Evolutionary conservation across 2,329 filamentous ascomycete genomes (phyloP).

Genomic region (Colletotrichum sp.): DNA sequence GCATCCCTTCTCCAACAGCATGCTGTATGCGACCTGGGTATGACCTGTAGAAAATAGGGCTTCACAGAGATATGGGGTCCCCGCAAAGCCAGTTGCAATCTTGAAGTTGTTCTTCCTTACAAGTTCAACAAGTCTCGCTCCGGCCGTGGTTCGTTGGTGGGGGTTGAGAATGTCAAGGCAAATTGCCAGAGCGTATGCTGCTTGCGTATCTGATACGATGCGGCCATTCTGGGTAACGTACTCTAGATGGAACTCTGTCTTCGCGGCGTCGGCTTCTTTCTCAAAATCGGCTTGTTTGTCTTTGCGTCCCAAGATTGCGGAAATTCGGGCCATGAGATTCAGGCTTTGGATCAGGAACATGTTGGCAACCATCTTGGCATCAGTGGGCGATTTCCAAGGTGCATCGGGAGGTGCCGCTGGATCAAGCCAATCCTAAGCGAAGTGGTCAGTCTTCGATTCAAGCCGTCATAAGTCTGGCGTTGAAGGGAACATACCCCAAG

Average conservation of each 20-base stretch:
- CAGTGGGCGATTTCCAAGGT: constrained; percentile 31
- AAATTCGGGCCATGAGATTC: background rate
- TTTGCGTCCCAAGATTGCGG: constrained; percentile 24
- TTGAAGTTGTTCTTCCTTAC: background rate
- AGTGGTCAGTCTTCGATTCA: constrained; percentile 36
- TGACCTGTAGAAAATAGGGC: constrained; percentile 4
- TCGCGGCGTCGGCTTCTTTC: background rate
- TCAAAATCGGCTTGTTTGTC: background rate
- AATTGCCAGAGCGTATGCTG: constrained; percentile 25
- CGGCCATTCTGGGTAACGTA: constrained; percentile 23
- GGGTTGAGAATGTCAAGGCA: constrained; percentile 21
- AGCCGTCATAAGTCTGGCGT: background rate
- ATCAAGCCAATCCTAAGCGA: constrained; percentile 33
- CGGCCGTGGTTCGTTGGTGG: background rate
- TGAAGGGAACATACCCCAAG: background rate
- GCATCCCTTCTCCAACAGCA: constrained; percentile 38
- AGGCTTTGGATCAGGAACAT: constrained; percentile 30
- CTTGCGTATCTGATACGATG: constrained; percentile 24
- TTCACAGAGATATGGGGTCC: constrained; percentile 25
- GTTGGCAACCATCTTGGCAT: constrained; percentile 34
- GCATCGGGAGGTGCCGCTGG: constrained; percentile 32
- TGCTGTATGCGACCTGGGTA: constrained; percentile 34
- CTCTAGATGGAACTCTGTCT: constrained; percentile 25
- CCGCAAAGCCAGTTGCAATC: constrained; percentile 27
- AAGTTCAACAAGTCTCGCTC: background rate